Base-by-base conservation (phyloP, 139 green algal genomes). In the Coelastrella sp. region DNA sequence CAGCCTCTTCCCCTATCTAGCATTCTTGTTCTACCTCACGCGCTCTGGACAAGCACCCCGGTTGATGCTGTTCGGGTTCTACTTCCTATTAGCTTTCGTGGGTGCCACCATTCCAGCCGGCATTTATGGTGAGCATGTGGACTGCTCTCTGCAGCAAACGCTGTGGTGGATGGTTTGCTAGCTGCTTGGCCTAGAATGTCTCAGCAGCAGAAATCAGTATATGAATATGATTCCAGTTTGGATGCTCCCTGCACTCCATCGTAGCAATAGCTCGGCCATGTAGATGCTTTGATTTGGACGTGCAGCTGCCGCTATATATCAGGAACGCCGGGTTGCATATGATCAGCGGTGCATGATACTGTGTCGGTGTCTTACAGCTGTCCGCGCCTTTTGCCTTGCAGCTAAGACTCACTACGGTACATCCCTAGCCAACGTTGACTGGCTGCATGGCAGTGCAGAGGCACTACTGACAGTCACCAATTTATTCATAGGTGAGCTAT, bases 41-140 rank as follows among this genome's bases (percentile, higher is more conserved):
- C 92, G 92, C 5, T 96, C 94, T 0, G 96, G 94, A 64, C 92
- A 96, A 86, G 97, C 98, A 23, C 95, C 96, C 7, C 88, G 76
- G 2, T 80, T 97, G 3, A 94, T 92, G 3, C 83, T 98, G 0
- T 96, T 98, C 76, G 98, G 98, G 7, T 99, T 99, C 86, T 98
- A 98, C 92, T 99, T 99, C 94, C 94, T 99, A 10, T 94, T 99
- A 7, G 97, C 96, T 0, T 99, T 99, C 90, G 98, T 99, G 0
- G 96, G 95, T 58, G 97, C 93, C 1, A 98, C 97, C 11, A 99
- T 99, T 22, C 97, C 97, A 20, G 96, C 96, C n/a, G 98, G 96
- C 57, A 98, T 99, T 73, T 98, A 97, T 71, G 96, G 96, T 97
- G 93, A 92, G 92, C 14, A 47, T 47, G 32, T 47, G 32, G 32